Conservation (phyloP, 176 grass and related monocot genomes). For the Hyparrhenia diplandra region DNA sequence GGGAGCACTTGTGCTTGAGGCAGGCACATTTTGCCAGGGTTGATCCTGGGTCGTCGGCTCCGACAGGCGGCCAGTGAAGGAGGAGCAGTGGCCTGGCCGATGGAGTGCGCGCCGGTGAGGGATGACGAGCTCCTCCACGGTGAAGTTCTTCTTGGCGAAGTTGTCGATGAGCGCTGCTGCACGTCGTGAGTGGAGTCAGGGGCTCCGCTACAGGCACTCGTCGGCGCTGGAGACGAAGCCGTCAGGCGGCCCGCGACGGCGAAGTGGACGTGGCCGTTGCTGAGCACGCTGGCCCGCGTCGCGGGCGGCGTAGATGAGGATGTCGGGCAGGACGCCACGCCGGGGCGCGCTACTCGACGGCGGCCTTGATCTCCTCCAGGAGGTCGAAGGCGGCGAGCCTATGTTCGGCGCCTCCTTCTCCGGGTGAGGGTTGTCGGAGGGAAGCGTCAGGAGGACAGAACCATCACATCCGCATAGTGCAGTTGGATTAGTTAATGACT, state of each 20-base stretch:
- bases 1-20: no score
- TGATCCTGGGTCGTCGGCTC: no score
- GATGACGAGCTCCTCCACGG: slow-evolving; percentile 56
- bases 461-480: slow-evolving; percentile 43
- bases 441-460: slow-evolving; percentile 46
- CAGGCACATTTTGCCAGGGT: no score
- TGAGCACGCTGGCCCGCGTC: slow-evolving; percentile 45
- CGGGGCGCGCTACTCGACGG: slow-evolving; percentile 43
- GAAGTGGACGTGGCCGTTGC: slow-evolving; percentile 42
- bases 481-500: background rate
- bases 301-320: slow-evolving; percentile 52
- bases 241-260: slow-evolving; percentile 53
- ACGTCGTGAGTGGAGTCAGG: slow-evolving; percentile 36
- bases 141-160: slow-evolving; percentile 52
- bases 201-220: slow-evolving; percentile 50
- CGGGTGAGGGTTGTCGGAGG: slow-evolving; percentile 25
- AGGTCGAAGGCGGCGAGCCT: slow-evolving; percentile 51
- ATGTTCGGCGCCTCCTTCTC: slow-evolving; percentile 52
- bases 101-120: slow-evolving; percentile 73
- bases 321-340: slow-evolving; percentile 62
- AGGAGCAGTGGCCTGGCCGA: no score
- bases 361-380: slow-evolving; percentile 54
- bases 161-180: slow-evolving; percentile 14
- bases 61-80: no score
- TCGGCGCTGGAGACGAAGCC: slow-evolving; percentile 37